Evolutionary conservation across 139 green algal genomes (phyloP).

Genomic region (Volvox reticuliferus): DNA sequence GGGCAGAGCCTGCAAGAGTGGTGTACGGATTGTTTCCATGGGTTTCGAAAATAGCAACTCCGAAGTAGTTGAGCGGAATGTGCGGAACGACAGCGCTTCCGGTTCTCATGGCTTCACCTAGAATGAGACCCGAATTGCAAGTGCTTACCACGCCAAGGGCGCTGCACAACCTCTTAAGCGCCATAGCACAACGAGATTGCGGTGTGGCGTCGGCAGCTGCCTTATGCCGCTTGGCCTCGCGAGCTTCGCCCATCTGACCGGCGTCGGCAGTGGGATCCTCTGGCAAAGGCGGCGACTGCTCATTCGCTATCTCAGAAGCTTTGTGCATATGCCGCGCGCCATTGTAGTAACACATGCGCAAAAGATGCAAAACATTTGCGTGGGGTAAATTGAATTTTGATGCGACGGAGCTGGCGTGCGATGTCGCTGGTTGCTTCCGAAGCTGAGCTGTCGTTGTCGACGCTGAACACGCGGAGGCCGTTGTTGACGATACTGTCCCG

Average conservation of each 20-base stretch:
- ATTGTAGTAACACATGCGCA: neutral
- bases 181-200: neutral
- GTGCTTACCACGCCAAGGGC: slow-evolving; percentile 28
- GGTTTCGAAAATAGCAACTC: no score
- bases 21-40: no score
- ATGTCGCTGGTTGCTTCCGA: neutral
- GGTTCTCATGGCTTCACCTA: no score
- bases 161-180: slow-evolving; percentile 7
- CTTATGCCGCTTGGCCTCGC: slow-evolving; percentile 16
- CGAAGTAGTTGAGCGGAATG: no score
- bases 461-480: neutral
- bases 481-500: neutral
- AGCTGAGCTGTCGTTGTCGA: neutral
- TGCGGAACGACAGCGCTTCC: no score
- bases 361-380: neutral
- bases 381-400: slow-evolving; percentile 23
- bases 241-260: neutral
- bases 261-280: neutral
- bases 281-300: neutral
- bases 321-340: neutral
- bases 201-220: neutral
- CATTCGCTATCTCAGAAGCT: neutral
- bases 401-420: neutral
- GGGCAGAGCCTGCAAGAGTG: no score
- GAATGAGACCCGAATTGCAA: neutral